Base-by-base conservation (phyloP, 768 basidiomycete species). In the Cytidiella melzeri region DNA sequence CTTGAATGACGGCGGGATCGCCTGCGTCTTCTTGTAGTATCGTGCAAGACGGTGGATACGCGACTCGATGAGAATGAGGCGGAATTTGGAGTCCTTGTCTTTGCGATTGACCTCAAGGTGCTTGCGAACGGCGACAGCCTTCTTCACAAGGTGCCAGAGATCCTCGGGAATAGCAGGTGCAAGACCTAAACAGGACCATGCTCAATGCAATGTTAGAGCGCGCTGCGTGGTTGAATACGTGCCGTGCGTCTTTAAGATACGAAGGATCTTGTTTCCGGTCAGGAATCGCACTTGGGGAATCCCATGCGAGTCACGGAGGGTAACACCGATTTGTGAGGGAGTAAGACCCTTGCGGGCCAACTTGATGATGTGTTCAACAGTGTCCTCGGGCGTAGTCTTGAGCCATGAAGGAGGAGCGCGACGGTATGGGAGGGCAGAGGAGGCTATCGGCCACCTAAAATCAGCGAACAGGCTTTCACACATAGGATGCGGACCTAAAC, bases 121-220 rank as follows among this genome's bases (percentile, higher is more conserved):
- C 80, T 97, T 98, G 73, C 94, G 92, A 65, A 99, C 92, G 62
- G 91, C 79, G 65, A 99, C 93, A 69, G 95, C 95, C 84, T 97
- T 99, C 85, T 97, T 97, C 83, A 98, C 87, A 71, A 96, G 85
- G 81, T 92, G 87, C 87, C 92, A 96, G 55, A 97, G 87, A 81
- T 96, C 95, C 83, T 99, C 95, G 61, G 95, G 95, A 76, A 98
- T 90, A 73, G 84, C 80, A 64, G 95, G 93, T 69, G 85, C 93
- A 74, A 98, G 88, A 73, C 91, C 93, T 95, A 73, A 69, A n/a
- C n/a, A 19, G 19, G 2, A 19, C 40, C 10, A 42, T 18, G 11
- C 9, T 10, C 11, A 42, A 42, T 24, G 12, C 7, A 11, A 4
- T 6, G 20, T 45, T 7, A 27, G 26, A 34, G 20, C 18, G 20